Evolutionary conservation across 495 filamentous ascomycete genomes (phyloP).

Genomic region (Penicillium daleae): DNA sequence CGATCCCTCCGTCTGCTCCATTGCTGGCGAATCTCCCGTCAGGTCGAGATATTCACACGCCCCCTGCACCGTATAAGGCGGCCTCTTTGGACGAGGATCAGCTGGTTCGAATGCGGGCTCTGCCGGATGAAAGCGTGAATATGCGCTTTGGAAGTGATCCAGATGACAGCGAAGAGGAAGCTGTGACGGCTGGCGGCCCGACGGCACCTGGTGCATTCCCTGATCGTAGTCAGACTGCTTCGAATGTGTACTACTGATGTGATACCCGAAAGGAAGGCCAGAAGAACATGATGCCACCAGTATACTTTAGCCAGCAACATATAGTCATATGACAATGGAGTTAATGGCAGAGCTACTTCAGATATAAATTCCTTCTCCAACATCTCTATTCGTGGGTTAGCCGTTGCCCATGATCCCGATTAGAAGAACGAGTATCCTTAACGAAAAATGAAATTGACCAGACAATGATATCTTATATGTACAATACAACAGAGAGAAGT

Average conservation of each 20-base stretch:
- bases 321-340: background rate
- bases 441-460: conserved; percentile 28
- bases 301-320: background rate
- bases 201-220: conserved; percentile 45
- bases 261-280: conserved; percentile 33
- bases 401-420: too few relatives aligned
- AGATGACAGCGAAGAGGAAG: conserved; percentile 54
- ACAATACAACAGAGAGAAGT: conserved; percentile 26
- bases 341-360: background rate
- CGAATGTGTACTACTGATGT: conserved; percentile 48
- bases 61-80: conserved; percentile 60
- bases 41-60: conserved; percentile 80
- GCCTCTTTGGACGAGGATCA: conserved; percentile 59
- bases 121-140: conserved; percentile 41
- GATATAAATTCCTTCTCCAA: too few relatives aligned
- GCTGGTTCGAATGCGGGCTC: conserved; percentile 53
- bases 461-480: conserved; percentile 35
- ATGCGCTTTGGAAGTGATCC: conserved; percentile 39
- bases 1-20: conserved; percentile 68
- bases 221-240: conserved; percentile 37
- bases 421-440: conserved; percentile 4
- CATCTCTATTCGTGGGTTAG: too few relatives aligned
- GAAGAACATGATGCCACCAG: background rate
- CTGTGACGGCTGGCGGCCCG: conserved; percentile 39
- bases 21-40: conserved; percentile 79